Evolutionary conservation across 2,329 filamentous ascomycete genomes (phyloP), one percentile per base, ranked within the genome.

Genomic region (Bipolaris oryzae): DNA sequence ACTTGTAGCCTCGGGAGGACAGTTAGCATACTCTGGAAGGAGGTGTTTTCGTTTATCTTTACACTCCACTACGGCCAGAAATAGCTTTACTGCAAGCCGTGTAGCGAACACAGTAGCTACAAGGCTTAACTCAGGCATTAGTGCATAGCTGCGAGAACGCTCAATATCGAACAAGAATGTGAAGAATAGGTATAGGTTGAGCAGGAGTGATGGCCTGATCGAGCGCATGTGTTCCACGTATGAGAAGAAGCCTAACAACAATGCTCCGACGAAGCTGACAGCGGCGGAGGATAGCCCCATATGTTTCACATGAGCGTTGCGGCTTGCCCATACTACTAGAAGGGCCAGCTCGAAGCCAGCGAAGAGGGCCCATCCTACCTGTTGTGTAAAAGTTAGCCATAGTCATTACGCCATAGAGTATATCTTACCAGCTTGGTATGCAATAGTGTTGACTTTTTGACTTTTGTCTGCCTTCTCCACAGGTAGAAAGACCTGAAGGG

Each of bases 1-100:
- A 44, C 79, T 81, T 2, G 80, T 84, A 3, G 79, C 79, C 63
- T 87, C 85, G 0, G 76, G 78, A 1, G 83, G 81, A 39, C 75
- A 77, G 2, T 66, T 58, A 1, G 72, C 68, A 44, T 78, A 81
- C 21, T 76, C 70, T 3, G 69, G 58, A 13, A 75, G 69, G 3
- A 83, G 68, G 5, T 81, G 72, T 3, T 63, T 61, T 42, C 75
- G 67, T 63, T 84, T 85, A 23, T 80, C 76, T 7, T 71, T 62
- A 2, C 78, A 73, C 63, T 84, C 83, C 1, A 81, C 70, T 13
- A 80, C 54, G 1, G 81, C 67, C 0, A 83, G 66, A 23, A 80
- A 55, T 3, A 77, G 7, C 50, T 82, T 83, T 23, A 81, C 62
- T 3, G 66, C 77, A 7, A 82, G 62, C 1, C 75, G 70, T 0